Evolutionary conservation across 495 filamentous ascomycete species (phyloP).

Genomic region (Talaromyces liani): DNA sequence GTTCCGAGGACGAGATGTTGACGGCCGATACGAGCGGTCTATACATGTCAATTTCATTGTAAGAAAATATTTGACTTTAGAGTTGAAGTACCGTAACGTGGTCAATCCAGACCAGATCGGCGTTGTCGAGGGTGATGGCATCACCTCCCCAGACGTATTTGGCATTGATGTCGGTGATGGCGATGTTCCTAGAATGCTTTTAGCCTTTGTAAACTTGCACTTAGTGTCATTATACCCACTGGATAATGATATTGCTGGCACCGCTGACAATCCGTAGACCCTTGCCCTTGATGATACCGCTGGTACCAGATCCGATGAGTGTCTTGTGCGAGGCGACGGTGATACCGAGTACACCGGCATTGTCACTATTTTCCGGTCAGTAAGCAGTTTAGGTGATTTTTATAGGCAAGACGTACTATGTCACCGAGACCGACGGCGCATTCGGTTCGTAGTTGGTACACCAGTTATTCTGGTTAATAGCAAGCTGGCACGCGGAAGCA

Average conservation of each 20-base stretch:
- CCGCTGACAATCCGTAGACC: neutral
- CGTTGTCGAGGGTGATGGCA: neutral
- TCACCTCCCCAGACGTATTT: neutral
- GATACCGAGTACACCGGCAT: neutral
- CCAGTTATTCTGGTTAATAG: slow-evolving; percentile 47
- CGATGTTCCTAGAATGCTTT: neutral
- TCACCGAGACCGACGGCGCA: slow-evolving; percentile 19
- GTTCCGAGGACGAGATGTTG: slow-evolving; percentile 40
- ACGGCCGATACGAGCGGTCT: slow-evolving; percentile 37
- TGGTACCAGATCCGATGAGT: neutral
- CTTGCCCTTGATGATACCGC: neutral
- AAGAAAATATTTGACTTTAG: too few species aligned
- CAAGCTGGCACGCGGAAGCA: slow-evolving; percentile 36
- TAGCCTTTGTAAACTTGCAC: neutral
- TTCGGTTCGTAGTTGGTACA: slow-evolving; percentile 33
- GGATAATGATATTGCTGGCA: neutral
- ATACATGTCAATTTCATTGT: slow-evolving; percentile 14
- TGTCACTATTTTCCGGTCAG: neutral
- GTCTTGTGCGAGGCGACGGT: neutral
- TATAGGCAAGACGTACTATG: neutral
- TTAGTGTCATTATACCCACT: neutral
- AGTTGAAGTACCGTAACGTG: neutral
- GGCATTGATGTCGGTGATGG: neutral
- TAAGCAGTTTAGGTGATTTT: neutral
- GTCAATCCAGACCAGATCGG: neutral